A percentile compares a stretch with the other conserved stretches of the same genome.
Conservation (phyloP, 176 grass and related monocot species). For the Triticum dicoccoides region DNA sequence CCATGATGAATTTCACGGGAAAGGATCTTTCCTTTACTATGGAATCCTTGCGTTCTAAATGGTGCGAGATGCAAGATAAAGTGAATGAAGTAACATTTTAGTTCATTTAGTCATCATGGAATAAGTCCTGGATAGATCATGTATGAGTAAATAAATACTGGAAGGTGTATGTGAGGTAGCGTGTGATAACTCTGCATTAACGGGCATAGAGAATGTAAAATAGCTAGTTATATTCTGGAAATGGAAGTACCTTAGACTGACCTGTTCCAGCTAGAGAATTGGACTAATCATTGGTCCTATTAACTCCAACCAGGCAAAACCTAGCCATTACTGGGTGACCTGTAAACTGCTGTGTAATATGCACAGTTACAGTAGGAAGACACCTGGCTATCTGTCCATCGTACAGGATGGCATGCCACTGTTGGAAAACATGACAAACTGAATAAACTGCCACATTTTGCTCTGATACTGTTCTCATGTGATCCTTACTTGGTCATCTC, state of each 20-base stretch:
- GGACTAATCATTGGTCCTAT: not conserved
- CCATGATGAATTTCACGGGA: not conserved
- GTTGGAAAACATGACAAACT: not conserved
- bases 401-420: not conserved
- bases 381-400: not conserved
- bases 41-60: not conserved
- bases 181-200: not conserved
- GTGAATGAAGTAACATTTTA: not conserved
- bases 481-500: not conserved
- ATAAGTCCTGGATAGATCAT: not conserved
- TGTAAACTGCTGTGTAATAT: not conserved
- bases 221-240: not conserved
- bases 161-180: not conserved
- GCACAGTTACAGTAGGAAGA: not conserved
- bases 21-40: not conserved
- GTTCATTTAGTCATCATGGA: not conserved
- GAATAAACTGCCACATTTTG: not conserved
- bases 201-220: not conserved
- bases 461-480: not conserved
- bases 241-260: not conserved
- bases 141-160: not conserved
- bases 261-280: not conserved
- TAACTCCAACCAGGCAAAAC: not conserved
- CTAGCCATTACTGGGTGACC: not conserved
- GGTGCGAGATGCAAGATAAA: not conserved